Percentiles rank a stretch among this genome's conserved stretches.
Conservation (phyloP, 129 eudicot species). For the Flaveria sonorensis region DNA sequence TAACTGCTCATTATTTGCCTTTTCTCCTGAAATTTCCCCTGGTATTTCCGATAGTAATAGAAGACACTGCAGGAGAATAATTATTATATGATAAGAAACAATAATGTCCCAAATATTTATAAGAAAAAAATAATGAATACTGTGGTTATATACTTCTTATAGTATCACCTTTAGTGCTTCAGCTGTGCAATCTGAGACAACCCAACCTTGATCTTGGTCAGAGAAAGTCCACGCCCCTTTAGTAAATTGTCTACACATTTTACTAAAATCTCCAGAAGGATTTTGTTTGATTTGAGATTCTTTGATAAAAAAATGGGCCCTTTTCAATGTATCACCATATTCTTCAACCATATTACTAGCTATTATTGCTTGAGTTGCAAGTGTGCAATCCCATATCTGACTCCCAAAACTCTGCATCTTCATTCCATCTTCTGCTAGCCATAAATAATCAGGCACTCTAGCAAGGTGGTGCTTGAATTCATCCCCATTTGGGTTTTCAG, state of each 20-base stretch:
- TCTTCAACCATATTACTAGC: conserved; percentile 73
- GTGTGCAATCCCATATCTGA: conserved; percentile 70
- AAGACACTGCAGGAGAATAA: conserved; percentile 43
- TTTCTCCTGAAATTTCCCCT: conserved; percentile 42
- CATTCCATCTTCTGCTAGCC: conserved; percentile 95
- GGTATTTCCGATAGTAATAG: conserved; percentile 49
- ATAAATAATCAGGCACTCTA: conserved; percentile 69
- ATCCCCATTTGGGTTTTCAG: conserved; percentile 62
- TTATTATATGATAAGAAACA: conserved; percentile 6
- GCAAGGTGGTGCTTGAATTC: conserved; percentile 74
- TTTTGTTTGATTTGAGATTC: conserved; percentile 66
- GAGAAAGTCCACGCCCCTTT: conserved; percentile 55
- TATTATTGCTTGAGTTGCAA: conserved; percentile 76
- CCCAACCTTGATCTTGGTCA: conserved; percentile 59
- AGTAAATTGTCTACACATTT: conserved; percentile 47
- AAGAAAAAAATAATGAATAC: neutral
- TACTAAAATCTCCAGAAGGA: conserved; percentile 43
- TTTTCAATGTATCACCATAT: conserved; percentile 66
- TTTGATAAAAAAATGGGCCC: conserved; percentile 65
- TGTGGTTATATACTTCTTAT: neutral
- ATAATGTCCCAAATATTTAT: neutral
- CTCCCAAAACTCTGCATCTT: conserved; percentile 83
- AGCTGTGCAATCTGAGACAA: conserved; percentile 52
- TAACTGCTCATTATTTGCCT: conserved; percentile 35
- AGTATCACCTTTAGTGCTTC: conserved; percentile 45